Evolutionary conservation across 1,284 basidiomycete genomes (phyloP).

Genomic region (Boletus hoseneyae): DNA sequence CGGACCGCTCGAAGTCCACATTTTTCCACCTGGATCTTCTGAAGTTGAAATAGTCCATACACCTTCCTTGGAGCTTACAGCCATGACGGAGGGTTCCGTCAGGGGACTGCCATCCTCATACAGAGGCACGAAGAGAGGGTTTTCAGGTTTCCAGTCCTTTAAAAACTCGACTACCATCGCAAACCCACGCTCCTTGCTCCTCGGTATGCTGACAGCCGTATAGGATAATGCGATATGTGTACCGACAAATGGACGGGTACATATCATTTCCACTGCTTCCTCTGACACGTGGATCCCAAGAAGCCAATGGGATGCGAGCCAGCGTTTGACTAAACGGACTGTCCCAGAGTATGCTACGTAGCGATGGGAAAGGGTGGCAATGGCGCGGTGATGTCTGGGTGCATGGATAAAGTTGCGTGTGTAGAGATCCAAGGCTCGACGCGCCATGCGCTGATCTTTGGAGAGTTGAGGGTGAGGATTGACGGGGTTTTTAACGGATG

Average conservation of each 20-base stretch:
- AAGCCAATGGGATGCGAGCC: constrained; percentile 91
- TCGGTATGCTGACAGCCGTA: constrained; percentile 42
- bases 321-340: constrained; percentile 86
- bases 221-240: constrained; percentile 9
- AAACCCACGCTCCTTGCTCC: constrained; percentile 80
- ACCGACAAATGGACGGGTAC: constrained; percentile 62
- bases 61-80: constrained; percentile 39
- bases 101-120: constrained; percentile 40
- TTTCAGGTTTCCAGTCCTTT: constrained; percentile 82
- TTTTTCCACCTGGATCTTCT: constrained; percentile 67
- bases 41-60: constrained; percentile 87
- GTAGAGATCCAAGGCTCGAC: constrained; percentile 60
- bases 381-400: constrained; percentile 83
- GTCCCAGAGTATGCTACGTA: constrained; percentile 82
- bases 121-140: constrained; percentile 59
- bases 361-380: constrained; percentile 78
- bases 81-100: constrained; percentile 16
- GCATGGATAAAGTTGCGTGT: constrained; percentile 70
- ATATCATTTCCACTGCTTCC: constrained; percentile 84
- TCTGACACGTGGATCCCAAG: constrained; percentile 64
- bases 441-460: constrained; percentile 43
- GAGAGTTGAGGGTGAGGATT: constrained; percentile 1
- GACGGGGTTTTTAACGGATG: constrained; percentile 32
- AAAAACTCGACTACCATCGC: constrained; percentile 73
- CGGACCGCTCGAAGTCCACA: constrained; percentile 72